Evolutionary conservation across 352 stramenopile species (phyloP).

Genomic region (Globisporangium alternatum): DNA sequence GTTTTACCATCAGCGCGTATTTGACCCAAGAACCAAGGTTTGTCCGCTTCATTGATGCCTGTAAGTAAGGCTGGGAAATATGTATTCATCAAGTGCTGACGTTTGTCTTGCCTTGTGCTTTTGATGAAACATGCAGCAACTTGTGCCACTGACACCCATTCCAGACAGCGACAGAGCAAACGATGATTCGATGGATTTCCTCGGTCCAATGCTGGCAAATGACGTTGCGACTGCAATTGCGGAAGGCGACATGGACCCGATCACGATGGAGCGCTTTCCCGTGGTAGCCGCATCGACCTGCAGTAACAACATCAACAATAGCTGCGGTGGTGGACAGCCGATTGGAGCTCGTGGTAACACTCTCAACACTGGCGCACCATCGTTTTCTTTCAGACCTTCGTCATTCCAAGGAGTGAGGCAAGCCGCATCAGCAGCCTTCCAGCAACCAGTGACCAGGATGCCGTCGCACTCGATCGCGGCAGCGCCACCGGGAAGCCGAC

Average conservation of each 20-base stretch:
- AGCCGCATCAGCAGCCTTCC: background rate
- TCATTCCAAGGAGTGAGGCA: background rate
- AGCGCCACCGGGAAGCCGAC: background rate
- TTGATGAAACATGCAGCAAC: slow-evolving; percentile 30
- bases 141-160: slow-evolving; percentile 68
- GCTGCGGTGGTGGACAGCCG: background rate
- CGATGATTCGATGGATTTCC: slow-evolving; percentile 50
- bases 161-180: slow-evolving; percentile 24
- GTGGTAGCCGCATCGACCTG: background rate
- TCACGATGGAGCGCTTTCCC: slow-evolving; percentile 48
- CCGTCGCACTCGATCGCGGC: background rate
- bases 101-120: background rate
- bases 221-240: slow-evolving; percentile 57
- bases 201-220: slow-evolving; percentile 50
- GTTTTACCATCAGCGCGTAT: slow-evolving; percentile 75
- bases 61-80: no score
- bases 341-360: background rate
- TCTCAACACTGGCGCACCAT: background rate
- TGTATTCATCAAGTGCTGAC: background rate
- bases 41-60: no score
- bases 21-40: slow-evolving; percentile 55
- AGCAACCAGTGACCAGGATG: background rate
- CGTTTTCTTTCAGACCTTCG: background rate
- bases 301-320: background rate
- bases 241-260: slow-evolving; percentile 73